phyloP scores from a whole-genome alignment of 208 protist genomes.

The Leishmania amazonensis region DNA sequence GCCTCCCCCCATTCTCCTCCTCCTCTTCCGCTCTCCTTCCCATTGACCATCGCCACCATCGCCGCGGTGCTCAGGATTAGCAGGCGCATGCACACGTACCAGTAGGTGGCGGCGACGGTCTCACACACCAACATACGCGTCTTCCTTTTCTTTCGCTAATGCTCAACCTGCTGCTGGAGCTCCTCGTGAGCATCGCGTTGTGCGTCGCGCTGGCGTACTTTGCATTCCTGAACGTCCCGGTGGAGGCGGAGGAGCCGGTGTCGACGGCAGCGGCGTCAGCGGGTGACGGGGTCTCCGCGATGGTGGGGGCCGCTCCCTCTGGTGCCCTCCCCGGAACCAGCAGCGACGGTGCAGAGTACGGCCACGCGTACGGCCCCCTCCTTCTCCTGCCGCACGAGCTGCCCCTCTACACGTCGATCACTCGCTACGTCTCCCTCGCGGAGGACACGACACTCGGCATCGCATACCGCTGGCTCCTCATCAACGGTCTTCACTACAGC shows the following conservation, averaged over 20 bases:
- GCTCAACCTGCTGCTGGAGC: slow-evolving; percentile 63
- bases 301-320: background rate
- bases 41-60: background rate
- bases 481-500: slow-evolving; percentile 25
- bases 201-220: slow-evolving; percentile 61
- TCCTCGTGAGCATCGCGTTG: slow-evolving; percentile 60
- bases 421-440: slow-evolving; percentile 8
- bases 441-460: slow-evolving; percentile 23
- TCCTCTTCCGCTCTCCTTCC: background rate
- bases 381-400: slow-evolving; percentile 23
- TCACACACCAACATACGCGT: background rate
- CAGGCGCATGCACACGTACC: background rate
- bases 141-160: slow-evolving; percentile 14
- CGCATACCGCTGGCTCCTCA: slow-evolving; percentile 31
- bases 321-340: background rate
- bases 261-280: slow-evolving; percentile 1
- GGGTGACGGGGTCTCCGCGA: slow-evolving; percentile 3
- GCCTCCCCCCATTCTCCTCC: background rate
- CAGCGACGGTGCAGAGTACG: background rate
- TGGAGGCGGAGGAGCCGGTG: slow-evolving; percentile 35
- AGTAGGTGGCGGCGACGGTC: background rate
- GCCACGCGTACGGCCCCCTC: slow-evolving; percentile 4
- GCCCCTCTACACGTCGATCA: slow-evolving; percentile 22
- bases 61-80: background rate
- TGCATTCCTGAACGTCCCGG: slow-evolving; percentile 62